Evolutionary conservation across 2,329 filamentous ascomycete genomes (phyloP).

Genomic region (Chalara sp.): DNA sequence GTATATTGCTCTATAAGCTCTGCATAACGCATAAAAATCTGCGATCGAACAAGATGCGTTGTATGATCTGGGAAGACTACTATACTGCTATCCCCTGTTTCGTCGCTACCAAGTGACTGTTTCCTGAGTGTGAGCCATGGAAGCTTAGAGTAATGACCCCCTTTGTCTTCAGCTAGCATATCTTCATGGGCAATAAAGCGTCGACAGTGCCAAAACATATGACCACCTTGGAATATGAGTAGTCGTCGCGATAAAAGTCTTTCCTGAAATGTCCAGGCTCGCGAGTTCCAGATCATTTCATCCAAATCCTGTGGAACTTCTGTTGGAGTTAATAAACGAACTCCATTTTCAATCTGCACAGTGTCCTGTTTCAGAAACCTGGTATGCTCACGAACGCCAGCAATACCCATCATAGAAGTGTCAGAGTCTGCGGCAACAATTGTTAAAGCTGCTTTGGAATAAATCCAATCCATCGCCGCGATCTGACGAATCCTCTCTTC

Average conservation of each 20-base stretch:
- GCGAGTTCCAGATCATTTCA: conserved; percentile 9
- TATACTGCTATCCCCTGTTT: not conserved
- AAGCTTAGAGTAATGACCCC: conserved; percentile 2
- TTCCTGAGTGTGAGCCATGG: not conserved
- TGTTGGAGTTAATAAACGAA: conserved; percentile 16
- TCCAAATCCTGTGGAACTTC: conserved; percentile 24
- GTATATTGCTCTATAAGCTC: conserved; percentile 2
- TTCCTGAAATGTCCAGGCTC: conserved; percentile 17
- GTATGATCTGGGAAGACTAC: not conserved
- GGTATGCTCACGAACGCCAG: conserved; percentile 1
- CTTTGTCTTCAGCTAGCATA: conserved; percentile 18
- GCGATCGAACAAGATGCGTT: conserved; percentile 26
- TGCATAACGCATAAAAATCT: conserved; percentile 28
- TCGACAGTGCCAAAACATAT: conserved; percentile 8
- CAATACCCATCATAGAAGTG: conserved; percentile 6
- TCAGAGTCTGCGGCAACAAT: conserved; percentile 19
- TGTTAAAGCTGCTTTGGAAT: conserved; percentile 16
- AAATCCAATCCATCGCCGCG: conserved; percentile 21
- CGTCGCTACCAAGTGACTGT: not conserved
- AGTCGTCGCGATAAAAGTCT: conserved; percentile 7
- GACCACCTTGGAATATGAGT: conserved; percentile 9
- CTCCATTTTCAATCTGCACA: conserved; percentile 6
- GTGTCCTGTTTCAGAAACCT: conserved; percentile 3
- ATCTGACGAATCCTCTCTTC: not conserved
- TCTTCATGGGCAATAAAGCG: conserved; percentile 3